Evolutionary conservation across 768 basidiomycete species (phyloP), one percentile per base, ranked within the genome.

Genomic region (Boletus subparvulus): DNA sequence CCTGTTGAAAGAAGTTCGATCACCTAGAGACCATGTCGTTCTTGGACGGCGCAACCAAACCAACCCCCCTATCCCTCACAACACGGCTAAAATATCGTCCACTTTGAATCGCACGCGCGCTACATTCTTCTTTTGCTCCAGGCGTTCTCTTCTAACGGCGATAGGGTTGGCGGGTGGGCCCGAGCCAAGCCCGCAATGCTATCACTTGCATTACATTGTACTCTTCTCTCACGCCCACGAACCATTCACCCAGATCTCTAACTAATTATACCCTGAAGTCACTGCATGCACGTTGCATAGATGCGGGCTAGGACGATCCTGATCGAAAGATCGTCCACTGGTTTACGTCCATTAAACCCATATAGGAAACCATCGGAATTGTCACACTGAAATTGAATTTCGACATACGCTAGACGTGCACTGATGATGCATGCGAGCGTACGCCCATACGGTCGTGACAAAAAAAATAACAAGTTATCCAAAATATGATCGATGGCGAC

Each of bases 321-420:
- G 47, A 58, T 53, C 64, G 46, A 62, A 36, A 47, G 65, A 66
- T 63, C 61, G 57, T n/a, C 55, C 11, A 14, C 1, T 13, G 24
- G 35, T 50, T 56, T 60, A 56, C 62, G 58, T 56, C 44, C 19
- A 40, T n/a, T 40, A 36, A 0, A 19, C 53, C 53, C 51, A 19
- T 54, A 45, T 65, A 39, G 55, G 21, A 30, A 55, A 4, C 19
- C 21, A 6, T 28, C 26, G 19, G 10, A 45, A 30, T 16, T 28
- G 44, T 35, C 41, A 39, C 2, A 4, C 32, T 28, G 19, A 24
- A 36, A 48, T 17, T 10, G 44, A 21, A 36, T 11, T n/a, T 19
- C 16, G 56, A 50, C 45, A 46, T 28, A 14, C 6, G 42, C n/a
- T 33, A 13, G 35, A 39, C 46, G 21, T 35, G 37, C 16, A 35